Percentiles rank a stretch among this genome's conserved stretches.
Evolutionary conservation across 768 basidiomycete genomes (phyloP).

Genomic region (Atractiella rhizophila): DNA sequence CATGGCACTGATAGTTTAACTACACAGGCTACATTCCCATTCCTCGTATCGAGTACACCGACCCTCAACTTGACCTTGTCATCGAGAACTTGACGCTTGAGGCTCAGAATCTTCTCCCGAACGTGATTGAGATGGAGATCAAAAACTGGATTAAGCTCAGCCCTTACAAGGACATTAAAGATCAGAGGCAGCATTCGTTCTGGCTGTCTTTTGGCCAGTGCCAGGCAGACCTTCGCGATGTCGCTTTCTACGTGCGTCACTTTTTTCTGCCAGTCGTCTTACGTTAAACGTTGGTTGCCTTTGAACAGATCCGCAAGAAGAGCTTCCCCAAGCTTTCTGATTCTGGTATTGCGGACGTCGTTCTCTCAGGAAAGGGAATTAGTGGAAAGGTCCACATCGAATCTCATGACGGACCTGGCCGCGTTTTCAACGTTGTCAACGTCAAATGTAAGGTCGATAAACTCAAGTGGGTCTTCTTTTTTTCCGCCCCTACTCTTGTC

Average conservation of each 20-base stretch:
- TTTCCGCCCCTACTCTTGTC: background rate
- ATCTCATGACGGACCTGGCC: slow-evolving; percentile 21
- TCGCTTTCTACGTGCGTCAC: slow-evolving; percentile 79
- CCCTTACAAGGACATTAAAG: slow-evolving; percentile 34
- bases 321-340: slow-evolving; percentile 38
- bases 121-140: slow-evolving; percentile 32
- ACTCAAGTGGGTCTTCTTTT: no score
- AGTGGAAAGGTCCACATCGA: slow-evolving; percentile 29
- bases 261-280: background rate
- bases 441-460: slow-evolving; percentile 33
- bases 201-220: slow-evolving; percentile 55
- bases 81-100: slow-evolving; percentile 78
- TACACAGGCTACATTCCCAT: slow-evolving; percentile 55
- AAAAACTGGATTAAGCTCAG: slow-evolving; percentile 64
- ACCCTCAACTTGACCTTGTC: slow-evolving; percentile 60
- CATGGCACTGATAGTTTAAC: no score
- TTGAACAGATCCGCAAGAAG: slow-evolving; percentile 12
- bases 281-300: background rate
- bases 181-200: slow-evolving; percentile 44
- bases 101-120: slow-evolving; percentile 42
- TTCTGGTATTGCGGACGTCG: slow-evolving; percentile 58
- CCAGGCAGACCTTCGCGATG: slow-evolving; percentile 80
- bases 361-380: slow-evolving; percentile 39
- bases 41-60: slow-evolving; percentile 78
- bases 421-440: slow-evolving; percentile 23